Evolutionary conservation across 495 filamentous ascomycete species (phyloP), one percentile per base, ranked within the genome.

Genomic region (Cercophora scortea): DNA sequence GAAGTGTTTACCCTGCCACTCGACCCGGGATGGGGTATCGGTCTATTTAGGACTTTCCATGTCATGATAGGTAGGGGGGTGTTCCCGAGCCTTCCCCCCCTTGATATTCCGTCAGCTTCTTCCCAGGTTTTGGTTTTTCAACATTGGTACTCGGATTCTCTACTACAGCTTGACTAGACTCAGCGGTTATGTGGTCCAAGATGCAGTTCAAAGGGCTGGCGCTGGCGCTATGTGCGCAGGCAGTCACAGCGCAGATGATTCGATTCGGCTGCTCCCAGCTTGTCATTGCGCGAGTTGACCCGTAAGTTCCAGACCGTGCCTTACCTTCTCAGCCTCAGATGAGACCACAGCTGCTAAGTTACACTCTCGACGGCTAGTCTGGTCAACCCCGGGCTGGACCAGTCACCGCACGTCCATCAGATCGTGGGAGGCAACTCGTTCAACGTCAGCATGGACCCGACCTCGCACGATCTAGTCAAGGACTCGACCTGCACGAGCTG

Each of bases 171-270:
- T 25, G 25, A 25, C 5, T 5, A 25, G 25, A 25, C 25, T 25
- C 25, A 25, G 25, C 25, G 25, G 25, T 25, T 5, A 25, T 5
- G 2, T 25, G 25, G 25, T 25, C 25, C 25, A 54, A 39, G 34
- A 65, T 65, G 71, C 58, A 65, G 64, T 49, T 53, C 51, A 49
- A 60, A 59, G 41, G 38, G 63, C 42, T 57, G 13, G 64, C 63
- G 51, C 58, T 71, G 19, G 71, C 72, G 61, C 66, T 75, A 13
- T 62, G 71, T 19, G 61, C 69, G 57, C 67, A 68, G 19, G 63
- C 64, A 32, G 62, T 59, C 17, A 64, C 68, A 16, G 55, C 46
- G 13, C 50, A 53, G 36, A 38, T 51, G 33, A 17, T 51, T 8
- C 49, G 49, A n/a, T 51, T 51, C 18, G 18, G 18, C n/a, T 51